Evolutionary conservation across 2,329 filamentous ascomycete species (phyloP), one percentile per base, ranked within the genome.

Genomic region (Ustulina deusta): DNA sequence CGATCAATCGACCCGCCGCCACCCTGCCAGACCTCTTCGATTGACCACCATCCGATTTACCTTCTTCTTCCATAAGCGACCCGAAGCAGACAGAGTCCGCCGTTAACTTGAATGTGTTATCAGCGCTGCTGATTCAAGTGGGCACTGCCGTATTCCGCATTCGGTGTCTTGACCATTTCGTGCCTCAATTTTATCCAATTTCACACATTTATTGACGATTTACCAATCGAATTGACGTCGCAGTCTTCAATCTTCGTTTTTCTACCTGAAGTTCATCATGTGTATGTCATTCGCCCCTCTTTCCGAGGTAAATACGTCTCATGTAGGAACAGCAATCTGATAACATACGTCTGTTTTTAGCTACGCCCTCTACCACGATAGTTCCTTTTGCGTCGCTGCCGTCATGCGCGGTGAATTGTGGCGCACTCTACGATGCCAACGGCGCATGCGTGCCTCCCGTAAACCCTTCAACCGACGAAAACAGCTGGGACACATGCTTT

Each of bases 401-500:
- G 4, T 76, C 84, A 29, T 93, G 91, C 74, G 90, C 88, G 10
- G 77, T 82, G 25, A 69, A 76, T 54, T 93, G 91, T 75, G 83
- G 85, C 49, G 77, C 82, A 32, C 87, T 93, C 51, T 89, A 86
- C 76, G 87, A 92, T 78, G 93, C 91, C 65, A 92, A 94, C 75
- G 86, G 86, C 52, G 88, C 84, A 69, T 97, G 93, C 79, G 85
- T 91, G 1, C 90, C 91, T 3, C 87, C 86, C 3, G 83, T 81
- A 27, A 83, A 79, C 3, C 78, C 85, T 5, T 78, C 80, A 6
- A 83, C 84, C 57, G 83, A 84, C 55, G 78, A 85, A 46, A 75
- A 78, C 22, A 85, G 83, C 49, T 93, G 91, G 78, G 83, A 88
- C 59, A 83, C 84, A 40, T 97, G 93, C 80, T 94, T 97, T 81